These are phyloP conservation scores for Pseudogymnoascus sp. DNA, from an alignment of 2,329 filamentous ascomycete genomes.

Conservation along the genomic window DNA sequence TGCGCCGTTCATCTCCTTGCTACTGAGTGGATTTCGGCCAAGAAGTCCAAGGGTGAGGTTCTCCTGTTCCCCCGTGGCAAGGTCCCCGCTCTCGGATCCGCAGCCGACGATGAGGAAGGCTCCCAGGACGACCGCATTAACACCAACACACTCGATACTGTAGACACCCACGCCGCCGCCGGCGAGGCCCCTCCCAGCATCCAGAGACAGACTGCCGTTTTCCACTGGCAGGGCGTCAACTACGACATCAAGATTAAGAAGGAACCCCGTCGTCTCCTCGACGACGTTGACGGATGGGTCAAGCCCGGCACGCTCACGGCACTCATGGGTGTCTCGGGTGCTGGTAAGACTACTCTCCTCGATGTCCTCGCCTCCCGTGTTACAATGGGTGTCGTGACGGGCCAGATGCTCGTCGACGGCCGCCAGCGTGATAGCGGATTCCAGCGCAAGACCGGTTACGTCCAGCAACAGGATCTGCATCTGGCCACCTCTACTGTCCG, in stretches of 20 bases:
- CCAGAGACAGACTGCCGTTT: constrained; percentile 18
- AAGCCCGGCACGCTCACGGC: constrained; percentile 86
- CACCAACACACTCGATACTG: constrained; percentile 14
- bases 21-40: constrained; percentile 54
- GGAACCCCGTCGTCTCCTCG: constrained; percentile 66
- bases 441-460: constrained; percentile 87
- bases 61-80: constrained; percentile 67
- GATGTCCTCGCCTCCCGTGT: constrained; percentile 80
- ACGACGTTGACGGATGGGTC: constrained; percentile 87
- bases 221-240: constrained; percentile 32
- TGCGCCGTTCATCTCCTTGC: constrained; percentile 53
- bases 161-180: constrained; percentile 18
- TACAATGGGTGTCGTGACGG: constrained; percentile 81
- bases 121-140: constrained; percentile 9
- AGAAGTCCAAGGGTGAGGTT: constrained; percentile 71
- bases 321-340: constrained; percentile 67
- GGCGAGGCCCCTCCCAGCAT: constrained; percentile 54
- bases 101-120: constrained; percentile 20
- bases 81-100: constrained; percentile 28
- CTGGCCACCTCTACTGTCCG: constrained; percentile 77
- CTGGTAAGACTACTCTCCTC: constrained; percentile 88
- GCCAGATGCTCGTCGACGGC: constrained; percentile 66
- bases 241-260: constrained; percentile 69
- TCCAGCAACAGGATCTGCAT: constrained; percentile 87
- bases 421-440: constrained; percentile 69